Base-by-base conservation (phyloP, 2,329 filamentous ascomycete genomes). In the Cadophora gregata region DNA sequence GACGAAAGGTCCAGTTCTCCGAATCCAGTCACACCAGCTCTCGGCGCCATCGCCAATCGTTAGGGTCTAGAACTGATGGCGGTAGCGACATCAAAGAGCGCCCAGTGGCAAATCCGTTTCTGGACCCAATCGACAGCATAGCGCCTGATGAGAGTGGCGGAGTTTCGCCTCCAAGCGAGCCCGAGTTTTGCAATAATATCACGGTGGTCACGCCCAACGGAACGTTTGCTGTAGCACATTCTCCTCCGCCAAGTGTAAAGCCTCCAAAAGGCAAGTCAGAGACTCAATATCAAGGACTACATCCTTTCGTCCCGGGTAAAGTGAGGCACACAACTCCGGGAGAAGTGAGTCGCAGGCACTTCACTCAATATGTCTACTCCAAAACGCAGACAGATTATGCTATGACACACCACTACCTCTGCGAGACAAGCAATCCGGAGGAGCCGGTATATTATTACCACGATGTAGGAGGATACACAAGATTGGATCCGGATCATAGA, bases 371-470 rank as follows among this genome's bases (percentile, higher is more conserved):
- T 29, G 47, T 62, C 24, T 53, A 62, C 47, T 62, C 59, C 8
- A 38, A 19, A 27, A 42, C 48, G 0, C 29, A 62, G 6, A 51
- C 59, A 25, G 31, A 62, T 27, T 29, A 19, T 9, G 10, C n/a
- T 5, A 62, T 53, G 21, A 62, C 59, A 19, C 59, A 62, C 59
- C 59, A 62, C 14, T 62, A 38, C 31, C 45, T 62, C 27, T 62
- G 59, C 47, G 59, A 62, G 24, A 62, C 45, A 4, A 24, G 27
- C 19, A 48, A 62, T 51, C 29, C 53, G 9, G 31, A 53, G 21
- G 53, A 53, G 33, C 59, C 59, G 31, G 47, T 62, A 2, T 62
- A 53, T 36, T 62, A 62, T 38, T 62, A 62, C 47, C 59, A 62
- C 19, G 59, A 62, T 53, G 47, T 42, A 27, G 59, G 59, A 2